Evolutionary conservation across 441 rosid species (phyloP).

Genomic region (Bruguiera hainesii): DNA sequence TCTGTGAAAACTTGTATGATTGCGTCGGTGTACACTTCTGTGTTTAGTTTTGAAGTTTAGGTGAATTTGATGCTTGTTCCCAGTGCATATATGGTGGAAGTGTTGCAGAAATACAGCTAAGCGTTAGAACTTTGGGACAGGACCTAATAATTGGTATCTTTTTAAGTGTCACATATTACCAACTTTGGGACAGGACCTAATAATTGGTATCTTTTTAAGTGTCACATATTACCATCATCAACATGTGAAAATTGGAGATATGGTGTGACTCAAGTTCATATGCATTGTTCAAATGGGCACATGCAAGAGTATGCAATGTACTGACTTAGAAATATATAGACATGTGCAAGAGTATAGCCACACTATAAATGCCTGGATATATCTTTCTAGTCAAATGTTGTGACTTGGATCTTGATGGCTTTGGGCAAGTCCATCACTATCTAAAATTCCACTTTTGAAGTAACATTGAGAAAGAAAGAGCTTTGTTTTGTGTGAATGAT

Average conservation of each 20-base stretch:
- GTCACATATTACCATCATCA: background rate
- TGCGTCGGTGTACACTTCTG: background rate
- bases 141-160: background rate
- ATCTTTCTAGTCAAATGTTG: background rate
- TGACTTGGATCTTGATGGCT: background rate
- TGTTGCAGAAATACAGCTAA: background rate
- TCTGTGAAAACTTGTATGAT: too few relatives aligned
- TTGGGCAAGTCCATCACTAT: background rate
- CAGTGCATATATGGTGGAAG: background rate
- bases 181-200: background rate
- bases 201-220: background rate
- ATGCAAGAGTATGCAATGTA: too few relatives aligned
- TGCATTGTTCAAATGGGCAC: too few relatives aligned
- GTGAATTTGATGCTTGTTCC: constrained; percentile 1
- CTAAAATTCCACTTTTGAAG: background rate
- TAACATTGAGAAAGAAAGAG: background rate
- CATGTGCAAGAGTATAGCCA: too few relatives aligned
- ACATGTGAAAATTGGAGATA: background rate
- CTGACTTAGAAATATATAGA: too few relatives aligned
- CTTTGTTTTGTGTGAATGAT: background rate
- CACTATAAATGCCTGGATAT: too few relatives aligned
- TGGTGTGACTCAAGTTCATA: too few relatives aligned
- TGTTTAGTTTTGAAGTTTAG: background rate
- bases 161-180: background rate
- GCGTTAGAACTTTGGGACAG: background rate